Conservation (phyloP, 306 rosid genomes). For the Lupinus albus region DNA sequence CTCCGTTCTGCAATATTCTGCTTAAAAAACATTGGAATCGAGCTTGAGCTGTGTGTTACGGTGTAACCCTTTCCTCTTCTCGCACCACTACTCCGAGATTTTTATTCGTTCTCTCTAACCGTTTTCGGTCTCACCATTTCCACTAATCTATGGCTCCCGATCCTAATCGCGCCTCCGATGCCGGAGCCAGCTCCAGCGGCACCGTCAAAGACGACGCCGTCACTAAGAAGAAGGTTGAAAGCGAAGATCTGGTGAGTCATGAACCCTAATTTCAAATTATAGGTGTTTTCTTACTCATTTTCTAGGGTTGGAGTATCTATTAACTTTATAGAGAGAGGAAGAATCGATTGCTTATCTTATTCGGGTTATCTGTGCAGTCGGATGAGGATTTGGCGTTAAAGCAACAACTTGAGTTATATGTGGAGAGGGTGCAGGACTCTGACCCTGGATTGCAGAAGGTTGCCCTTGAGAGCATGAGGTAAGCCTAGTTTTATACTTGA, state of each 20-base stretch:
- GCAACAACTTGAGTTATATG: constrained; percentile 87
- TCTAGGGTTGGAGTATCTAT: background rate
- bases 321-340: background rate
- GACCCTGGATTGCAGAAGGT: constrained; percentile 79
- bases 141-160: constrained; percentile 68
- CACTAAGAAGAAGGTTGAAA: constrained; percentile 85
- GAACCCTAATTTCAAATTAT: background rate
- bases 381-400: constrained; percentile 97
- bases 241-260: constrained; percentile 81
- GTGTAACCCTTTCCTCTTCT: background rate
- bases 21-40: background rate
- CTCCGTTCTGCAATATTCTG: background rate
- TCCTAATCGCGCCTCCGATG: constrained; percentile 56
- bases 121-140: background rate
- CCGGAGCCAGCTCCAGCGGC: constrained; percentile 61
- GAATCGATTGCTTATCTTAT: constrained; percentile 8
- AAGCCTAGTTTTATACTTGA: constrained; percentile 29
- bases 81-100: background rate
- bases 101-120: background rate
- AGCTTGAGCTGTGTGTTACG: background rate
- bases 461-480: constrained; percentile 99
- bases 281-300: background rate
- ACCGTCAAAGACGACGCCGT: constrained; percentile 57
- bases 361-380: constrained; percentile 52
- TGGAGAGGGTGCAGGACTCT: constrained; percentile 95